These are phyloP conservation scores for Candolleomyces efflorescens DNA, from an alignment of 768 basidiomycete species.

Conservation along the genomic window DNA sequence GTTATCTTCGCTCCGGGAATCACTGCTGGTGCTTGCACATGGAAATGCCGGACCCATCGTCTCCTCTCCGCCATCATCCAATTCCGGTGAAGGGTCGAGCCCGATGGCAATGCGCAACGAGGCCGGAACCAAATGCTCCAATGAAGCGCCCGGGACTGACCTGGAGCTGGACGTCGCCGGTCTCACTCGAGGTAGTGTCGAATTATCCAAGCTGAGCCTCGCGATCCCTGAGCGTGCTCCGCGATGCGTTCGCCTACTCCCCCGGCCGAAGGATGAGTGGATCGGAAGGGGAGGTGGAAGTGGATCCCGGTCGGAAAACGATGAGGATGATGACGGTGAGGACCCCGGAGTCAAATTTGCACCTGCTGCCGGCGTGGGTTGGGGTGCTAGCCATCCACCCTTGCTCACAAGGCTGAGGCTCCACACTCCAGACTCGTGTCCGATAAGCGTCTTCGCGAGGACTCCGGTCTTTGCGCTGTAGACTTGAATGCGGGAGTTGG, in stretches of 20 bases:
- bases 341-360: neutral
- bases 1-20: neutral
- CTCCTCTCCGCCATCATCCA: constrained; percentile 7
- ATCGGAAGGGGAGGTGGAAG: neutral
- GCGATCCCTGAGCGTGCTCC: neutral
- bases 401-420: constrained; percentile 74
- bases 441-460: constrained; percentile 70
- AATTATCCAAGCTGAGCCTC: constrained; percentile 4
- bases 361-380: neutral
- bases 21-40: neutral
- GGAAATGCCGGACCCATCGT: constrained; percentile 2
- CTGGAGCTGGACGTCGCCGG: neutral
- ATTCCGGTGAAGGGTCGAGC: constrained; percentile 17
- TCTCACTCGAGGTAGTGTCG: neutral
- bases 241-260: neutral
- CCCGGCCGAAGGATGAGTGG: neutral
- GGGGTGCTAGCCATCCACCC: constrained; percentile 37
- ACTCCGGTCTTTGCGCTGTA: constrained; percentile 80
- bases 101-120: constrained; percentile 50
- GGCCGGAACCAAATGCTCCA: constrained; percentile 27
- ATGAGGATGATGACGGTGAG: neutral
- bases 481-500: constrained; percentile 79
- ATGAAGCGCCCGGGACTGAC: neutral
- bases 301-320: neutral
- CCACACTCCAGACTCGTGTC: constrained; percentile 93